These are phyloP conservation scores for Nigrospora osmanthi DNA, from an alignment of 2,329 filamentous ascomycete species.

Conservation along the genomic window DNA sequence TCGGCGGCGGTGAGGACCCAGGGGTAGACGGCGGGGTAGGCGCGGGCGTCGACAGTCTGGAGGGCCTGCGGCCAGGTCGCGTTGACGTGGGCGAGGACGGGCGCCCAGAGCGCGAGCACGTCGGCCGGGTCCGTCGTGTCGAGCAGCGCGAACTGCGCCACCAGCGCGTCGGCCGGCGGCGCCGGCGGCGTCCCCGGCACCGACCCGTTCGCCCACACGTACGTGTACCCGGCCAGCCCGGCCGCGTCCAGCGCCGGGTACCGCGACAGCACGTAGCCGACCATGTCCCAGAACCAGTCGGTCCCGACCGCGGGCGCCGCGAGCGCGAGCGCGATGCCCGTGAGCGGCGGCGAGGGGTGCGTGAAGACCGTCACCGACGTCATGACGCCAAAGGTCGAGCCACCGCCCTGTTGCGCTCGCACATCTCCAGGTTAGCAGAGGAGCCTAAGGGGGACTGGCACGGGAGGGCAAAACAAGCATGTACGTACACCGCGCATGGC, in stretches of 20 bases:
- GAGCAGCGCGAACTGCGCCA: constrained; percentile 24
- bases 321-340: constrained; percentile 17
- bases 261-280: constrained; percentile 36
- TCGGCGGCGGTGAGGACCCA: constrained; percentile 16
- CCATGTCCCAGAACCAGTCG: constrained; percentile 34
- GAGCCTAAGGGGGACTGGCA: no score
- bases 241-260: constrained; percentile 39
- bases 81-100: constrained; percentile 28
- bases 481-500: no score
- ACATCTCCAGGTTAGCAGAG: neutral
- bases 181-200: constrained; percentile 1
- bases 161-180: constrained; percentile 19
- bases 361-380: constrained; percentile 48
- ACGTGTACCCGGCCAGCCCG: constrained; percentile 42
- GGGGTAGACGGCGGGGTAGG: constrained; percentile 22
- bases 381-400: constrained; percentile 53
- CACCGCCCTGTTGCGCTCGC: constrained; percentile 37
- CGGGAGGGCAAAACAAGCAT: no score
- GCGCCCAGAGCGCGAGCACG: constrained; percentile 20
- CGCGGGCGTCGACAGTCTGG: constrained; percentile 1
- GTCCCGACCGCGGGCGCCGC: constrained; percentile 17
- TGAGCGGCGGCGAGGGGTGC: constrained; percentile 27
- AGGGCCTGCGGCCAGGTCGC: constrained; percentile 26
- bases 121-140: constrained; percentile 22
- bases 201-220: constrained; percentile 25